These are phyloP conservation scores for Hemileccinum impolitum DNA, from an alignment of 768 basidiomycete genomes.

Conservation along the genomic window DNA sequence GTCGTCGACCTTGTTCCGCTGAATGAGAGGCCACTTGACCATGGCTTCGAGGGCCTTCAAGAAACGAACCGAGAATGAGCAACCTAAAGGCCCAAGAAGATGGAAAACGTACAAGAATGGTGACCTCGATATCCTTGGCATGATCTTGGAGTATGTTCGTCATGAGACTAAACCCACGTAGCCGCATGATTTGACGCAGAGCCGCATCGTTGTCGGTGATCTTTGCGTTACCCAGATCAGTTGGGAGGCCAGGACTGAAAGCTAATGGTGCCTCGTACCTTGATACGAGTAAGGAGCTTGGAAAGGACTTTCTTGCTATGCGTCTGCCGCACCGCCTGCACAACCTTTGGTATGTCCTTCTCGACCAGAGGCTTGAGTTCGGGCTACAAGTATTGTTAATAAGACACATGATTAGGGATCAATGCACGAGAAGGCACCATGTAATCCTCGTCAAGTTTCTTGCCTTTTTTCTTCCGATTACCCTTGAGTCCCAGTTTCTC, in stretches of 20 bases:
- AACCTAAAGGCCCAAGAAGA: background rate
- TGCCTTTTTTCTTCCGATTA: slow-evolving; percentile 81
- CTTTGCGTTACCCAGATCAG: slow-evolving; percentile 37
- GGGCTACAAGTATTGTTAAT: slow-evolving; percentile 47
- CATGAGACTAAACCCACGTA: slow-evolving; percentile 94
- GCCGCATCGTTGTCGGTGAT: slow-evolving; percentile 81
- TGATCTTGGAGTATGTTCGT: slow-evolving; percentile 82
- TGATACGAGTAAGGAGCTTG: slow-evolving; percentile 83
- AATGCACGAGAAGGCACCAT: slow-evolving; percentile 45
- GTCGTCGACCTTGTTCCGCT: slow-evolving; percentile 90
- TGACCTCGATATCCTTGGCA: slow-evolving; percentile 62
- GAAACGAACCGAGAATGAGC: background rate
- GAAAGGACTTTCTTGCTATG: slow-evolving; percentile 75
- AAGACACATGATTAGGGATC: background rate
- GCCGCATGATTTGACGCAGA: slow-evolving; percentile 79
- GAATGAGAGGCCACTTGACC: slow-evolving; percentile 75
- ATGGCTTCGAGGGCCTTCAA: slow-evolving; percentile 63
- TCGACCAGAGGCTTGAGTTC: slow-evolving; percentile 68
- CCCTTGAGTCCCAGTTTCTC: slow-evolving; percentile 84
- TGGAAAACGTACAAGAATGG: slow-evolving; percentile 54
- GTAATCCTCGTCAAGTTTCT: slow-evolving; percentile 94
- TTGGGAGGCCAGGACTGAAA: background rate
- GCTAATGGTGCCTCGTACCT: slow-evolving; percentile 41
- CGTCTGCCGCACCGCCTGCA: slow-evolving; percentile 88
- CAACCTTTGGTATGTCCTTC: slow-evolving; percentile 86